Percentiles rank a stretch among this genome's conserved stretches.
phyloP scores from a whole-genome alignment of 805 yeast species.

The Maudiozyma turicensis region DNA sequence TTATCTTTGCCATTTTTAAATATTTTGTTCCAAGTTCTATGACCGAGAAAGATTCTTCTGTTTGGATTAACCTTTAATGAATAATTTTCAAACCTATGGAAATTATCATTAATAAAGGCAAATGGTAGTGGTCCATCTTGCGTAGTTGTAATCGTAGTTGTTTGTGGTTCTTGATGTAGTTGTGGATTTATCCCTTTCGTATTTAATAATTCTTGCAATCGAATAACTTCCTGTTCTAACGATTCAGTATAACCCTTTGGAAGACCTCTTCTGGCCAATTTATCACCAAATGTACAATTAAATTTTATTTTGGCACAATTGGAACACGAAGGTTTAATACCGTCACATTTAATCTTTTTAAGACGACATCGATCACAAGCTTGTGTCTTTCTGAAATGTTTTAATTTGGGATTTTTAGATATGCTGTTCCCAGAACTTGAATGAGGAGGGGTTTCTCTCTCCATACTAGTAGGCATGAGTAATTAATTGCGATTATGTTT shows the following conservation, averaged over 20 bases:
- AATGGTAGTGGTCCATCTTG: not conserved
- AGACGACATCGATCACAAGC: constrained; percentile 78
- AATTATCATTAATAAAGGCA: constrained; percentile 23
- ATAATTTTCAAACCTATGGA: constrained; percentile 17
- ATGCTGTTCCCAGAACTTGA: no score
- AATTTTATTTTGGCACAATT: constrained; percentile 58
- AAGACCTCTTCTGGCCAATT: constrained; percentile 63
- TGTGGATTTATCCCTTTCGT: not conserved
- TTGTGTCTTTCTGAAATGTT: constrained; percentile 45
- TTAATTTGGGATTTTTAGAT: not conserved
- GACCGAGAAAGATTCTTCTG: constrained; percentile 13
- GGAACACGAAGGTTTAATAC: constrained; percentile 44
- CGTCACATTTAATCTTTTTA: constrained; percentile 40
- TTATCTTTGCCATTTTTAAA: not conserved
- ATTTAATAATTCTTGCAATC: constrained; percentile 38
- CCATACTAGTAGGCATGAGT: no score
- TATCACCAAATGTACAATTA: constrained; percentile 63
- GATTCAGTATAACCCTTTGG: constrained; percentile 77
- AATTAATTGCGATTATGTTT: no score
- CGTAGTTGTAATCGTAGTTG: not conserved
- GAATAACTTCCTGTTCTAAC: constrained; percentile 51
- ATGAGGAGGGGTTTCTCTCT: no score
- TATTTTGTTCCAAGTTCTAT: constrained; percentile 19
- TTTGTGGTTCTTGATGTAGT: not conserved
- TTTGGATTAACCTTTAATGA: constrained; percentile 5